Base-by-base conservation (phyloP, 805 yeast genomes). In the Hanseniaspora hatyaiensis region DNA sequence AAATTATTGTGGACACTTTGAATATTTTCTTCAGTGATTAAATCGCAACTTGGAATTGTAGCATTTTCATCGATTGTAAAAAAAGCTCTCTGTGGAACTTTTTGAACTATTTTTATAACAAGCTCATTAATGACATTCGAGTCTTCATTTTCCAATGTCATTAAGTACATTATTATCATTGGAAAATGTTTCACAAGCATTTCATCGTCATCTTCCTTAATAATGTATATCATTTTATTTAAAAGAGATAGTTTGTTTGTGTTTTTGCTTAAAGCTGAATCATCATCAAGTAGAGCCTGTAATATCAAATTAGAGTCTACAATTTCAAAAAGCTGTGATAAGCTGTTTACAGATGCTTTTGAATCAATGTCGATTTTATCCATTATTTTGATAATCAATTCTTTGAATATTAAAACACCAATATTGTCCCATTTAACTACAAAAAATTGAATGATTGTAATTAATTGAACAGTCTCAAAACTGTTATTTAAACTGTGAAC, bases 381-480 rank as follows among this genome's bases (percentile, higher is more conserved):
- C 41, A 92, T 61, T 2, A 84, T 67, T 0, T 94, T 89, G 0
- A 75, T 63, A 38, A 92, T 74, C 6, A 88, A 61, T 22, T 67
- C 63, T 0, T 95, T 94, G 0, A 87, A 77, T 1, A 89, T 66
- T 12, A 73, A 60, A 9, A 79, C 76, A 11, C 96, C 94, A 34
- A 92, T 78, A 13, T 22, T n/a, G 62, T 92, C 98, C 97, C 97
- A 92, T 52, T 86, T 75, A 58, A 92, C 97, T 78, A 88, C 75
- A 3, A 88, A 69, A 0, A 92, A 76, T 3, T 80, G 65, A 1
- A 85, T 71, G 5, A 89, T 78, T 42, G 71, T 55, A 77, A 77
- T 0, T 82, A 78, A 19, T 69, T 72, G 1, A 75, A 64, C 26
- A 57, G 52, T 6, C 55, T 47, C 46, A 2, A 82, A 62, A 51